Evolutionary conservation across 108 stramenopile genomes (phyloP).

Genomic region (Skeletonema potamos): DNA sequence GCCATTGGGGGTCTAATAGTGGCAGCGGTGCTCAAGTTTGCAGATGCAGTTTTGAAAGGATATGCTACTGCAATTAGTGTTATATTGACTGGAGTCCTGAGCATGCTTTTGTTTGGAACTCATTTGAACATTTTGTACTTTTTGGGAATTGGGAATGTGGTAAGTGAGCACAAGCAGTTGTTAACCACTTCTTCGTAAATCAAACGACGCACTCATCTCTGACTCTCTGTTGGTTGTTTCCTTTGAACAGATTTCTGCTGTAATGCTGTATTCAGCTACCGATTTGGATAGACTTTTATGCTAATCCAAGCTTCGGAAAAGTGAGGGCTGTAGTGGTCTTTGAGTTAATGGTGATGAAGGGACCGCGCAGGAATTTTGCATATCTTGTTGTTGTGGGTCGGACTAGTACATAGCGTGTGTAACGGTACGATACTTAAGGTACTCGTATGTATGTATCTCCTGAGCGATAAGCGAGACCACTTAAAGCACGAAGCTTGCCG

Average conservation of each 20-base stretch:
- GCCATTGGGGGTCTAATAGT: conserved; percentile 75
- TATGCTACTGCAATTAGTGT: conserved; percentile 94
- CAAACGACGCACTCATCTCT: neutral
- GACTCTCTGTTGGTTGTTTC: neutral
- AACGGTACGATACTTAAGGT: no score
- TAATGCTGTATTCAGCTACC: conserved; percentile 36
- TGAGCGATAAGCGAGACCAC: no score
- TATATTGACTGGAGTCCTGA: conserved; percentile 75
- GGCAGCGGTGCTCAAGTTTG: conserved; percentile 79
- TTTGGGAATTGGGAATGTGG: conserved; percentile 53
- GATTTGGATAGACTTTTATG: conserved; percentile 40
- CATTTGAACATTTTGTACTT: conserved; percentile 40
- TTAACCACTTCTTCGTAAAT: neutral
- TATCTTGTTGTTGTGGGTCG: no score
- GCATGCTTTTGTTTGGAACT: conserved; percentile 61
- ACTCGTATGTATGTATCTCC: no score
- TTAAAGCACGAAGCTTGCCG: no score
- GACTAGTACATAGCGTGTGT: no score
- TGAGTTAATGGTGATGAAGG: no score
- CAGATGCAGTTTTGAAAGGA: conserved; percentile 94
- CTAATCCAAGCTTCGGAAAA: neutral
- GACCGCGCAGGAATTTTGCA: no score
- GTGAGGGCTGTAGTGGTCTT: no score
- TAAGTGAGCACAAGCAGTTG: conserved; percentile 1
- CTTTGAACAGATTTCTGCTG: conserved; percentile 5